These are phyloP conservation scores for Psidium friedrichsthalianum DNA, from an alignment of 345 rosid genomes.

Conservation along the genomic window DNA sequence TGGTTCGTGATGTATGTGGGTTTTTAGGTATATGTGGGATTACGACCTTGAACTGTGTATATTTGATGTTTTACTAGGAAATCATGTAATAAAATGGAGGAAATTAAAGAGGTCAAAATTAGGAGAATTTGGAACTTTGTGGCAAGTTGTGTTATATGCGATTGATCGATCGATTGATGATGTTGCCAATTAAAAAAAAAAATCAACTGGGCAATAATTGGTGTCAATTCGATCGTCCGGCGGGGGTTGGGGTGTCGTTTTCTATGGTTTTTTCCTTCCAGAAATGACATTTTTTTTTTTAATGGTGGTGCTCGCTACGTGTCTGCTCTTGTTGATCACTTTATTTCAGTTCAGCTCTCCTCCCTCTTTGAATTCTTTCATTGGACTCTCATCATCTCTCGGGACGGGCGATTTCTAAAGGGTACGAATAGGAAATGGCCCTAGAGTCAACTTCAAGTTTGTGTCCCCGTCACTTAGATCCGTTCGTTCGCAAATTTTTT, in stretches of 20 bases:
- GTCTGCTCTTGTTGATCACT: background rate
- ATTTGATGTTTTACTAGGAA: background rate
- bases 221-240: background rate
- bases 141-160: background rate
- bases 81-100: background rate
- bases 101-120: background rate
- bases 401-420: background rate
- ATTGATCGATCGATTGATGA: background rate
- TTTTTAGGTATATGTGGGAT: background rate
- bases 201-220: background rate
- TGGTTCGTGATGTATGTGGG: background rate
- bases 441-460: background rate
- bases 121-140: background rate
- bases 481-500: too few relatives aligned
- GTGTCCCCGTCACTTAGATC: background rate
- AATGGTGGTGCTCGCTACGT: background rate
- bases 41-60: background rate
- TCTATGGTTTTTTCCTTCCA: background rate
- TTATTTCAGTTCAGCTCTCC: background rate
- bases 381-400: background rate
- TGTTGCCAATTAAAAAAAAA: background rate
- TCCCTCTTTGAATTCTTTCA: background rate
- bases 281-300: background rate
- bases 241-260: conserved; percentile 3
- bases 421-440: background rate